Evolutionary conservation across 306 rosid species (phyloP).

Genomic region (Rosa rugosa): DNA sequence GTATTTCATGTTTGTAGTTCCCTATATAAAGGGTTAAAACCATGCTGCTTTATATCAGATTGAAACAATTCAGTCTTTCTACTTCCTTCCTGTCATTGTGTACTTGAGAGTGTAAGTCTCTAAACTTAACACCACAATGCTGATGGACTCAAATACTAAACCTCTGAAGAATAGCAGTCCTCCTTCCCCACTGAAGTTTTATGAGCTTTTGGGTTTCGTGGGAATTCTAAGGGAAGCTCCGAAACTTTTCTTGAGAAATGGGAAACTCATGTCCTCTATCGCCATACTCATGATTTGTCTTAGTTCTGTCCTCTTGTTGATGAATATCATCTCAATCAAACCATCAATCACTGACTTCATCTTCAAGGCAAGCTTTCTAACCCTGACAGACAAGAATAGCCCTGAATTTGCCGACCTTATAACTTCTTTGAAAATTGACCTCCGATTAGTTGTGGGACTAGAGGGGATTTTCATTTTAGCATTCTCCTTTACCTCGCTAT

Average conservation of each 20-base stretch:
- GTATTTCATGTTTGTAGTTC: background rate
- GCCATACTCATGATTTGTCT: background rate
- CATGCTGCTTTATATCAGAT: background rate
- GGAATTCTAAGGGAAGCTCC: background rate
- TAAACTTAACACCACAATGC: background rate
- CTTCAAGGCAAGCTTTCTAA: background rate
- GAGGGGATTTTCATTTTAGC: background rate
- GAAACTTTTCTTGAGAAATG: constrained; percentile 6
- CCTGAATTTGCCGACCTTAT: background rate
- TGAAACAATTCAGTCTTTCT: background rate
- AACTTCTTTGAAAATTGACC: background rate
- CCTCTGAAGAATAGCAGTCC: background rate
- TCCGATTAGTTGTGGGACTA: background rate
- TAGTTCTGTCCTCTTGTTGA: background rate
- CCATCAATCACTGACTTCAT: background rate
- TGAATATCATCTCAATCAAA: constrained; percentile 6
- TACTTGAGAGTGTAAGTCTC: background rate
- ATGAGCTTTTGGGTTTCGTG: background rate
- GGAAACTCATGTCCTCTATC: constrained; percentile 3
- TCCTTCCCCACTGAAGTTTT: background rate
- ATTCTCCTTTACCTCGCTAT: background rate
- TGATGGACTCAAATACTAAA: background rate
- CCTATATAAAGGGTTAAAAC: background rate
- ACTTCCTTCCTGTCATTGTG: background rate
- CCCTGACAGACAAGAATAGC: background rate